Conservation (phyloP, 352 stramenopile species). For the Elongisporangium prolatum region DNA sequence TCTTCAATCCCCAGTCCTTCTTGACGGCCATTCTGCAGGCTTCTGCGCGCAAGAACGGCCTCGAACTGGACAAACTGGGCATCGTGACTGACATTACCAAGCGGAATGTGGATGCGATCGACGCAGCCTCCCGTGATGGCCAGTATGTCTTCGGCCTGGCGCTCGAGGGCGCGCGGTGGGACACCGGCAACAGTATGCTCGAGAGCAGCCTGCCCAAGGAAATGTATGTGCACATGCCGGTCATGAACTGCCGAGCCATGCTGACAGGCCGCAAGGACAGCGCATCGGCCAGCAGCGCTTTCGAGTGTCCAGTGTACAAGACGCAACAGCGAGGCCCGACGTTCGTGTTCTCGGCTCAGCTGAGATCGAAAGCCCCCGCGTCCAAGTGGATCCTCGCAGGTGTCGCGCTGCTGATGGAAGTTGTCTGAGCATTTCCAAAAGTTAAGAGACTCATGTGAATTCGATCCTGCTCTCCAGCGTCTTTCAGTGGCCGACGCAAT, state of each 20-base stretch:
- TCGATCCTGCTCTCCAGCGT: too few species aligned
- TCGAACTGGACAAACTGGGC: slow-evolving; percentile 82
- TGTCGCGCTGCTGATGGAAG: slow-evolving; percentile 87
- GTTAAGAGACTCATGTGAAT: too few species aligned
- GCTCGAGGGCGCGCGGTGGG: slow-evolving; percentile 89
- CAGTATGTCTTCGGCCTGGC: slow-evolving; percentile 88
- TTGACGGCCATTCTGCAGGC: slow-evolving; percentile 80
- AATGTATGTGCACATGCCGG: slow-evolving; percentile 90
- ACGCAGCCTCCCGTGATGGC: slow-evolving; percentile 84
- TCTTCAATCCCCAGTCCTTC: slow-evolving; percentile 87
- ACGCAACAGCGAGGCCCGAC: slow-evolving; percentile 88
- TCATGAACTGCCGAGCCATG: slow-evolving; percentile 86
- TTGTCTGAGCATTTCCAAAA: slow-evolving; percentile 56
- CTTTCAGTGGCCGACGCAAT: too few species aligned
- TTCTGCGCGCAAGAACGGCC: slow-evolving; percentile 57
- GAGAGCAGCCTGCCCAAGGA: slow-evolving; percentile 84
- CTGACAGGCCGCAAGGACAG: slow-evolving; percentile 36
- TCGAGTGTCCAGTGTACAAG: slow-evolving; percentile 89
- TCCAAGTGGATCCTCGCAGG: slow-evolving; percentile 90
- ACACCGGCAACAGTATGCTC: slow-evolving; percentile 73
- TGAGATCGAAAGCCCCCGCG: slow-evolving; percentile 82
- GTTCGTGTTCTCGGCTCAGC: slow-evolving; percentile 84
- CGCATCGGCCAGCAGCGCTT: slow-evolving; percentile 31
- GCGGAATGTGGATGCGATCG: slow-evolving; percentile 67
- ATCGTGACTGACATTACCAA: slow-evolving; percentile 88